These are phyloP conservation scores for Colletotrichum orbiculare DNA, from an alignment of 2,329 filamentous ascomycete genomes.

Conservation along the genomic window DNA sequence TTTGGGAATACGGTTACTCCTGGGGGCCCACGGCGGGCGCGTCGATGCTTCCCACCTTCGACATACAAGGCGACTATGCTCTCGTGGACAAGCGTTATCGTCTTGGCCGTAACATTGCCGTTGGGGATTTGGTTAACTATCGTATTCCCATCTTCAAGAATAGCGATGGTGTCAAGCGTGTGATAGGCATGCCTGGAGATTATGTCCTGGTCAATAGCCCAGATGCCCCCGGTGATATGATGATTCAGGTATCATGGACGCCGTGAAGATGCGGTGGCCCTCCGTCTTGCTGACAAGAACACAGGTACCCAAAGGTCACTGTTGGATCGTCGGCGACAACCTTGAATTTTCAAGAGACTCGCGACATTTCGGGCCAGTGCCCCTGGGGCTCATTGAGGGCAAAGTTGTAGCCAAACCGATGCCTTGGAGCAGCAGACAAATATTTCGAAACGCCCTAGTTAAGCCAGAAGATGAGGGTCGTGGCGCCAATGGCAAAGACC, in stretches of 20 bases:
- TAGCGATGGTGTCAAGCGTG: constrained; percentile 78
- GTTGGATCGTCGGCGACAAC: constrained; percentile 92
- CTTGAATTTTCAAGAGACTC: constrained; percentile 86
- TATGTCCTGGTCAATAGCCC: constrained; percentile 77
- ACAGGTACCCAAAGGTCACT: constrained; percentile 92
- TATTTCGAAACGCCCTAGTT: constrained; percentile 59
- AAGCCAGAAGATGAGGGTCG: constrained; percentile 38
- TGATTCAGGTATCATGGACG: constrained; percentile 70
- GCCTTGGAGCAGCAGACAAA: constrained; percentile 62
- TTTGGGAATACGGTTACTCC: constrained; percentile 70
- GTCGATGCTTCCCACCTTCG: constrained; percentile 91
- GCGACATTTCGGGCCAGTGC: constrained; percentile 85
- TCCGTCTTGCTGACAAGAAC: constrained; percentile 7
- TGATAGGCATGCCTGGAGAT: constrained; percentile 80
- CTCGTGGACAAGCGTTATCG: constrained; percentile 76
- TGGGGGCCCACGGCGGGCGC: constrained; percentile 72
- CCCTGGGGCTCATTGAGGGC: constrained; percentile 83
- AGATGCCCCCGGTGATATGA: constrained; percentile 52
- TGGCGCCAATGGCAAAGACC: background rate
- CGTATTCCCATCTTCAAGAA: constrained; percentile 75
- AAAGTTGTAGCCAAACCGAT: constrained; percentile 78
- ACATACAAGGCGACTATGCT: constrained; percentile 73
- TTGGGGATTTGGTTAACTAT: constrained; percentile 89
- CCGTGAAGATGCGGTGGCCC: background rate
- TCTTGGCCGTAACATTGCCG: constrained; percentile 70